These are phyloP conservation scores for Musa schizocarpa DNA, from an alignment of 176 grass and related monocot species.

Conservation along the genomic window DNA sequence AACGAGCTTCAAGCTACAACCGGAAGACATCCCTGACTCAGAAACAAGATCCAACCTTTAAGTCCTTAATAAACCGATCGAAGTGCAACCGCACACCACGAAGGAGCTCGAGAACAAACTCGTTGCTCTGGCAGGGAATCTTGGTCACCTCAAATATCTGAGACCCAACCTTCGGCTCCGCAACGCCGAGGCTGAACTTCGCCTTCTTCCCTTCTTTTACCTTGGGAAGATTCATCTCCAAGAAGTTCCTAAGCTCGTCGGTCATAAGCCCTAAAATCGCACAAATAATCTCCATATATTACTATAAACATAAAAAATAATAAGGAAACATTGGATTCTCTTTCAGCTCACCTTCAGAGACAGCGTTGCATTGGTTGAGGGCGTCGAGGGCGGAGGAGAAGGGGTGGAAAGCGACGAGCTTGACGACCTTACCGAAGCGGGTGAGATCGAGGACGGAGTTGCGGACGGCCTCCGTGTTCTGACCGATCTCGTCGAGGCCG, in stretches of 20 bases:
- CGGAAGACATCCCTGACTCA: not conserved
- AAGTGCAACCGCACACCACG: conserved; percentile 69
- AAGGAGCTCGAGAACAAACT: conserved; percentile 72
- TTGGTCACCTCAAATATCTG: conserved; percentile 73
- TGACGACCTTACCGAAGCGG: conserved; percentile 79
- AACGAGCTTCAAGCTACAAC: not conserved
- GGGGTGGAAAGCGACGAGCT: conserved; percentile 71
- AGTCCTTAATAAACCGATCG: conserved; percentile 61
- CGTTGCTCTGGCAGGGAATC: conserved; percentile 82
- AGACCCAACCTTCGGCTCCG: conserved; percentile 80
- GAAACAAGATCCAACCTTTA: conserved; percentile 37
- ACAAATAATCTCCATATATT: conserved; percentile 10
- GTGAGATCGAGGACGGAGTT: conserved; percentile 60
- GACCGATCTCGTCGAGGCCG: conserved; percentile 71
- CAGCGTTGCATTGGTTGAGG: conserved; percentile 80
- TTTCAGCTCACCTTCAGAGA: conserved; percentile 49
- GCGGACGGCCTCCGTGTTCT: conserved; percentile 68
- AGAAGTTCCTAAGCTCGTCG: conserved; percentile 78
- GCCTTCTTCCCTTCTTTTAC: conserved; percentile 84
- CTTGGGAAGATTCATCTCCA: conserved; percentile 79
- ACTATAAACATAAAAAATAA: not conserved
- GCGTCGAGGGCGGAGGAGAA: conserved; percentile 73
- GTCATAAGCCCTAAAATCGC: conserved; percentile 63
- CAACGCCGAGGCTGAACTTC: conserved; percentile 81
- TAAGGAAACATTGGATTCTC: not conserved